Conservation (phyloP, 2,329 filamentous ascomycete genomes). For the Mycosphaerella sp. region DNA sequence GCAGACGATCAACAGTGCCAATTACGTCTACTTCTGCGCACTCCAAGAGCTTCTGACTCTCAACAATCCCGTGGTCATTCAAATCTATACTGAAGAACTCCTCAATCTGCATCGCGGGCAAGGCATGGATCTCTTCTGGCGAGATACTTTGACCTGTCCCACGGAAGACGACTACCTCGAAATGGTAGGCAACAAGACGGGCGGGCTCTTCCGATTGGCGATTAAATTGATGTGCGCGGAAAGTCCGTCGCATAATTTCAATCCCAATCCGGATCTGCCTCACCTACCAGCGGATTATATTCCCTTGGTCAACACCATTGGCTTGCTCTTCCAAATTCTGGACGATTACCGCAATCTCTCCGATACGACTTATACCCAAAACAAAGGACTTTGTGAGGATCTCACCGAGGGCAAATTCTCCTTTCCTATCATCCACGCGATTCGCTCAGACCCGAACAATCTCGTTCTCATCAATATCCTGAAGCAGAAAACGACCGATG, state of each 20-base stretch:
- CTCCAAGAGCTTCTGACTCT: conserved; percentile 68
- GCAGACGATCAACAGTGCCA: conserved; percentile 85
- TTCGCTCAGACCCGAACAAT: conserved; percentile 66
- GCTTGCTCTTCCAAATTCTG: conserved; percentile 82
- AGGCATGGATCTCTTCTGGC: conserved; percentile 88
- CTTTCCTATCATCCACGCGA: conserved; percentile 91
- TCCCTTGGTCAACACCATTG: conserved; percentile 76
- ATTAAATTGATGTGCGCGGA: conserved; percentile 86
- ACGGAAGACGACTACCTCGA: conserved; percentile 87
- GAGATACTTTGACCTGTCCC: conserved; percentile 75
- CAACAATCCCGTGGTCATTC: conserved; percentile 58
- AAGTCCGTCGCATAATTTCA: conserved; percentile 36
- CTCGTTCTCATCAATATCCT: conserved; percentile 85
- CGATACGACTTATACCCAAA: conserved; percentile 60
- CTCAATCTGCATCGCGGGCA: conserved; percentile 80
- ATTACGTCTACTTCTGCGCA: conserved; percentile 81
- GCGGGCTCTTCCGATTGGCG: conserved; percentile 74
- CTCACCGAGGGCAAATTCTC: conserved; percentile 96
- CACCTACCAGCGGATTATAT: conserved; percentile 55
- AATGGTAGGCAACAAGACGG: conserved; percentile 89
- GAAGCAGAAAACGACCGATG: conserved; percentile 78
- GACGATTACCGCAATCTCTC: conserved; percentile 89
- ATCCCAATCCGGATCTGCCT: conserved; percentile 6
- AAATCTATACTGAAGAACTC: conserved; percentile 74
- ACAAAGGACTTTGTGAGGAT: conserved; percentile 94